Conservation (phyloP, 1,139 yeast species). For the Pichia sp. region DNA sequence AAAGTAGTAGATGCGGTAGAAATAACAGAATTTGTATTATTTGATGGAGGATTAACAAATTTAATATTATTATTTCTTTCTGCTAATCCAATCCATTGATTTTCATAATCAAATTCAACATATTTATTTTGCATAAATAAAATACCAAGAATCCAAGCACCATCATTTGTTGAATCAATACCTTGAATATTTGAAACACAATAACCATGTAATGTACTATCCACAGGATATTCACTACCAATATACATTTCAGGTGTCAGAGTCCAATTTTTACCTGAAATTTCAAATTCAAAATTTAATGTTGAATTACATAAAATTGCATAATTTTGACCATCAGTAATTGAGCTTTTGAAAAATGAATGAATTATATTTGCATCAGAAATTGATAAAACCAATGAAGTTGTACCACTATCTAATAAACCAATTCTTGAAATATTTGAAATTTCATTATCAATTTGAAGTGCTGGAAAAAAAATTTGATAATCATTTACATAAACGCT, state of each 20-base stretch:
- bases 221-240: slow-evolving; percentile 40
- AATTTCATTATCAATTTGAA: slow-evolving; percentile 17
- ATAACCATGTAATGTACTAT: slow-evolving; percentile 37
- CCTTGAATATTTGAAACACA: slow-evolving; percentile 70
- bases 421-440: slow-evolving; percentile 35
- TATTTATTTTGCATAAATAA: slow-evolving; percentile 53
- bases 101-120: slow-evolving; percentile 52
- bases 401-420: slow-evolving; percentile 62
- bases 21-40: neutral
- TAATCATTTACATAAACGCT: slow-evolving; percentile 33
- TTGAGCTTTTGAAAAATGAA: slow-evolving; percentile 41
- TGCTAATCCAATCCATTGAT: slow-evolving; percentile 49
- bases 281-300: slow-evolving; percentile 32
- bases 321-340: slow-evolving; percentile 53
- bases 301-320: slow-evolving; percentile 54
- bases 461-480: slow-evolving; percentile 30
- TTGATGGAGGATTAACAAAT: slow-evolving; percentile 13
- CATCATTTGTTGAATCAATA: slow-evolving; percentile 30
- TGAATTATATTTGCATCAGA: slow-evolving; percentile 51
- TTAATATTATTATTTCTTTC: slow-evolving; percentile 23
- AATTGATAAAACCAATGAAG: slow-evolving; percentile 52
- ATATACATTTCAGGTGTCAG: slow-evolving; percentile 42
- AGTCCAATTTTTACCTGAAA: slow-evolving; percentile 41
- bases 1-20: slow-evolving; percentile 8
- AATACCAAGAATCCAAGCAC: slow-evolving; percentile 52